Evolutionary conservation across 2,329 filamentous ascomycete genomes (phyloP), one percentile per base, ranked within the genome.

Genomic region (Balansia obtecta): DNA sequence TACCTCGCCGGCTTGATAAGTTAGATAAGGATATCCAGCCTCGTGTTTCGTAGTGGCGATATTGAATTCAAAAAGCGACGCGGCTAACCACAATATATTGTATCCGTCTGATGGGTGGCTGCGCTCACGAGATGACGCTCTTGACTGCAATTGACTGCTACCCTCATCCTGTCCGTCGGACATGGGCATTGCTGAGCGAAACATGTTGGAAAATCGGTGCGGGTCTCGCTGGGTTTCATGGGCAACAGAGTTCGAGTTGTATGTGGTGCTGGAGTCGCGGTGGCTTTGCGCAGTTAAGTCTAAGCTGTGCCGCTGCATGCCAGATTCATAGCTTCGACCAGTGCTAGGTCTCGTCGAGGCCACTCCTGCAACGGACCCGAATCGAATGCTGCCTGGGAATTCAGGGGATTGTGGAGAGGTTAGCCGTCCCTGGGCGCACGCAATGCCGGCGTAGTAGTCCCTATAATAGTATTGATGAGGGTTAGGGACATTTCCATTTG

Each of bases 1-100:
- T 64, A 85, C 83, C 73, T 98, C 93, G 56, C 93, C 93, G 49
- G 90, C 87, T 57, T 91, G 87, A 68, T 98, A 98, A 43, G 89
- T 93, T 54, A 98, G 73, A 65, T 98, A 98, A 18, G 91, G 90
- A 67, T 95, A 97, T 22, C 93, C 93, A 53, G 86, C 91, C 69
- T 97, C 93, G 52, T 87, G 83, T 59, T 95, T 88, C 27, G 89
- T 86, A 22, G 86, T 88, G 62, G 91, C 87, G 62, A 97, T 97
- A 61, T 95, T 94, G 71, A 97, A 98, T 65, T 97, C 90, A 63
- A 95, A 97, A 33, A 97, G 77, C 59, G 88, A 95, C 18, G 91
- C 93, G 13, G 90, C 93, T 16, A 96, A 75, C 75, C 95, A 98
- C 44, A 97, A 72, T 8, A 95, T 80, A 51, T 83, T 85, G 55